Conservation (phyloP, 495 filamentous ascomycete genomes). For the Durotheca rogersii region DNA sequence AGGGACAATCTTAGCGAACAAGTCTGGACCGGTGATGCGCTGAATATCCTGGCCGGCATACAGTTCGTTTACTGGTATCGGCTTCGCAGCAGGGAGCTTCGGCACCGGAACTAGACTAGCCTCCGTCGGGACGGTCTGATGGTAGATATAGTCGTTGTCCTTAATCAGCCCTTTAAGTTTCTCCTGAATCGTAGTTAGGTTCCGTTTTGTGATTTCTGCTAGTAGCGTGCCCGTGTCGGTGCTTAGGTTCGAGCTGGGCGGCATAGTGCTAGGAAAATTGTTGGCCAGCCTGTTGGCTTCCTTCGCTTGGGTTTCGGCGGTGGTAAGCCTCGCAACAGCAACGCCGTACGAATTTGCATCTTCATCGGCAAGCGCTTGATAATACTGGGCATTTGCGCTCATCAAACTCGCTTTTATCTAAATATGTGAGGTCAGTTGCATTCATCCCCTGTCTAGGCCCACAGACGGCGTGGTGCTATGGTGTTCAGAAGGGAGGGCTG, state of each 20-base stretch:
- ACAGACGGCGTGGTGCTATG: not conserved
- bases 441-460: not conserved
- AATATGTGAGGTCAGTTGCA: slow-evolving; percentile 2
- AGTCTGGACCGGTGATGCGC: slow-evolving; percentile 92
- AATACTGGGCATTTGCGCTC: slow-evolving; percentile 86
- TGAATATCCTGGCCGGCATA: slow-evolving; percentile 98
- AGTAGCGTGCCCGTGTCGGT: slow-evolving; percentile 73
- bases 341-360: slow-evolving; percentile 85
- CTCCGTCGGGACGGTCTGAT: slow-evolving; percentile 85
- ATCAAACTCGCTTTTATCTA: slow-evolving; percentile 82
- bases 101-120: slow-evolving; percentile 75
- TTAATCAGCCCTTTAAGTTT: slow-evolving; percentile 73
- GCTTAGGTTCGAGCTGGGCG: slow-evolving; percentile 78
- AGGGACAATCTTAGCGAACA: slow-evolving; percentile 95
- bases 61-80: slow-evolving; percentile 93
- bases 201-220: slow-evolving; percentile 78
- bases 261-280: slow-evolving; percentile 75
- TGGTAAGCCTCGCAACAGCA: slow-evolving; percentile 78
- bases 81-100: slow-evolving; percentile 95
- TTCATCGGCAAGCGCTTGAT: slow-evolving; percentile 87
- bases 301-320: slow-evolving; percentile 72
- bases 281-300: slow-evolving; percentile 77
- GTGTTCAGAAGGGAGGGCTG: not conserved
- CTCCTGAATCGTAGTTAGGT: slow-evolving; percentile 77
- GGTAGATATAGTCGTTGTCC: slow-evolving; percentile 98